Evolutionary conservation across 1,139 yeast genomes (phyloP).

Genomic region (Scheffersomyces insectosa): DNA sequence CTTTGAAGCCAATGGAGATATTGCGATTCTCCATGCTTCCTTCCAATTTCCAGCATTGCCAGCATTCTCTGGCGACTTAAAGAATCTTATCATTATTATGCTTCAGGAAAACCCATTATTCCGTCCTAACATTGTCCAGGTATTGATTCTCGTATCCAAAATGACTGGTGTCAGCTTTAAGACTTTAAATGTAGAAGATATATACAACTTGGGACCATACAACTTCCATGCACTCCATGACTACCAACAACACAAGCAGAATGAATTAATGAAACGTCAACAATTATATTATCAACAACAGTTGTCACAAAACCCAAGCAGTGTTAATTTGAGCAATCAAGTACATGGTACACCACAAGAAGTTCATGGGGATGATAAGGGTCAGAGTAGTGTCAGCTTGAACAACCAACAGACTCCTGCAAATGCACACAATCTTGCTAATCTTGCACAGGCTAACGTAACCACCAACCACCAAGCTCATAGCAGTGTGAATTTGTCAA

Average conservation of each 20-base stretch:
- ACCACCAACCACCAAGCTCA: neutral
- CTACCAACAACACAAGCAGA: slow-evolving; percentile 42
- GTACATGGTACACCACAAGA: no score
- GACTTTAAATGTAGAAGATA: slow-evolving; percentile 33
- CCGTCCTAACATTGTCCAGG: slow-evolving; percentile 86
- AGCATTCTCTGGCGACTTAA: slow-evolving; percentile 58
- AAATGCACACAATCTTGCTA: neutral
- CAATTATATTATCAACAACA: slow-evolving; percentile 37
- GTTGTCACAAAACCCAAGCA: slow-evolving; percentile 12
- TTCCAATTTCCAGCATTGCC: slow-evolving; percentile 62
- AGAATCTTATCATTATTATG: slow-evolving; percentile 75
- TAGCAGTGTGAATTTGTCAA: neutral
- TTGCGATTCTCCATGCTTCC: slow-evolving; percentile 68
- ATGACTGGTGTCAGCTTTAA: slow-evolving; percentile 33
- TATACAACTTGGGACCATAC: slow-evolving; percentile 41
- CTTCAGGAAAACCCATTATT: slow-evolving; percentile 75
- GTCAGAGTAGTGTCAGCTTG: no score
- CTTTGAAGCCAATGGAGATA: slow-evolving; percentile 72
- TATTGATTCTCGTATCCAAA: slow-evolving; percentile 37
- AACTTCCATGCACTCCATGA: slow-evolving; percentile 49
- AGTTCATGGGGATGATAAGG: no score
- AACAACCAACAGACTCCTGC: neutral
- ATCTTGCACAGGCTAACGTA: neutral
- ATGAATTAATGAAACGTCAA: slow-evolving; percentile 37
- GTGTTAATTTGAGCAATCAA: slow-evolving; percentile 5